phyloP scores from a whole-genome alignment of 2,329 filamentous ascomycete species.

The Sporothrix dimorphospora region DNA sequence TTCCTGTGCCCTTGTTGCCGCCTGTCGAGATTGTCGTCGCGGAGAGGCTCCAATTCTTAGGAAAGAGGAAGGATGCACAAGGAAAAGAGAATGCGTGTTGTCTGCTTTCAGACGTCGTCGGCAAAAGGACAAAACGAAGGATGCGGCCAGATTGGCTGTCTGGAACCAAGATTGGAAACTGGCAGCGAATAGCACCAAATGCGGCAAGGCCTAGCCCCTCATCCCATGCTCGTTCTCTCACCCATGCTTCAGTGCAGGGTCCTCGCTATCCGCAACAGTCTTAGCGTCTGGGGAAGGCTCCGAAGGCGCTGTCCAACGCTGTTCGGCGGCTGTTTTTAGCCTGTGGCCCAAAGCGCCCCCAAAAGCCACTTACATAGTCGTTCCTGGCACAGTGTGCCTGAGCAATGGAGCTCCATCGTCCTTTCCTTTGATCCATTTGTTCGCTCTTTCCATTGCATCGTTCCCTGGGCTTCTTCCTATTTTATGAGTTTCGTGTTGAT shows the following conservation, averaged over 20 bases:
- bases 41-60: too few relatives aligned
- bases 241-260: not conserved
- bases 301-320: not conserved
- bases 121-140: not conserved
- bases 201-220: constrained; percentile 13
- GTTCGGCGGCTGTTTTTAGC: not conserved
- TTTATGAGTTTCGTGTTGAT: not conserved
- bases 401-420: not conserved
- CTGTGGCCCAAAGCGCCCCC: not conserved
- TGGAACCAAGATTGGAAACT: not conserved
- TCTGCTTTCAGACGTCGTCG: not conserved
- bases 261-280: constrained; percentile 7
- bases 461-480: not conserved
- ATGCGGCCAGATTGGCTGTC: constrained; percentile 23
- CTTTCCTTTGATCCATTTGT: not conserved
- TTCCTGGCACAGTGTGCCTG: not conserved
- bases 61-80: not conserved
- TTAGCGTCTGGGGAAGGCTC: constrained; percentile 7
- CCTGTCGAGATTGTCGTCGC: not conserved
- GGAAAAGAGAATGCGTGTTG: not conserved
- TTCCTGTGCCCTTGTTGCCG: not conserved
- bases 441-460: not conserved
- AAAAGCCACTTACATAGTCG: not conserved
- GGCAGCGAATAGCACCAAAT: constrained; percentile 25
- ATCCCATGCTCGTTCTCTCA: not conserved